phyloP scores from a whole-genome alignment of 805 yeast genomes.

The Ogataea nitratoaversa region DNA sequence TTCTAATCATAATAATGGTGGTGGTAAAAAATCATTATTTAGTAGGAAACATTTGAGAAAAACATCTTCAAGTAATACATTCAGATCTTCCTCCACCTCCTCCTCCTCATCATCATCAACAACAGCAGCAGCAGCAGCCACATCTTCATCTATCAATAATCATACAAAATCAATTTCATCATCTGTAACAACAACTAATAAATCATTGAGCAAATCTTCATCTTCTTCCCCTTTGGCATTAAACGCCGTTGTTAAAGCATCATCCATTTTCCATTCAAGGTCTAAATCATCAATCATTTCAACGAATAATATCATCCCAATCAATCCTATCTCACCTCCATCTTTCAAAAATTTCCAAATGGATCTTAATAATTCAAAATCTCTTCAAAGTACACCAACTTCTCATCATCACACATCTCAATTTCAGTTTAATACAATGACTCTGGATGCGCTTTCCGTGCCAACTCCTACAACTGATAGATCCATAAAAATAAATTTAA shows the following conservation, averaged over 20 bases:
- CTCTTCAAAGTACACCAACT: background rate
- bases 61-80: background rate
- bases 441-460: slow-evolving; percentile 10
- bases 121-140: background rate
- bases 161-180: slow-evolving; percentile 20
- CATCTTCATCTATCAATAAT: slow-evolving; percentile 15
- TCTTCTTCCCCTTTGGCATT: background rate
- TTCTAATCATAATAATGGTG: background rate
- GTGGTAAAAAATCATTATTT: slow-evolving; percentile 9
- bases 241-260: background rate
- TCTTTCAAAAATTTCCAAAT: background rate
- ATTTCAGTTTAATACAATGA: slow-evolving; percentile 9
- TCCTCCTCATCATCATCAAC: slow-evolving; percentile 12
- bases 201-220: background rate
- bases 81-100: slow-evolving; percentile 7
- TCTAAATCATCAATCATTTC: slow-evolving; percentile 11
- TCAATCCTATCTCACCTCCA: background rate
- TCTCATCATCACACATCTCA: background rate
- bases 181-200: slow-evolving; percentile 7
- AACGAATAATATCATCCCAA: background rate
- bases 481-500: background rate
- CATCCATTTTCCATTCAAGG: slow-evolving; percentile 13
- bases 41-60: slow-evolving; percentile 12
- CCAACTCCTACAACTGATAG: slow-evolving; percentile 12
- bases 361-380: too few species aligned